These are phyloP conservation scores for Boletus rubroflammeus DNA, from an alignment of 768 basidiomycete genomes.

Conservation along the genomic window DNA sequence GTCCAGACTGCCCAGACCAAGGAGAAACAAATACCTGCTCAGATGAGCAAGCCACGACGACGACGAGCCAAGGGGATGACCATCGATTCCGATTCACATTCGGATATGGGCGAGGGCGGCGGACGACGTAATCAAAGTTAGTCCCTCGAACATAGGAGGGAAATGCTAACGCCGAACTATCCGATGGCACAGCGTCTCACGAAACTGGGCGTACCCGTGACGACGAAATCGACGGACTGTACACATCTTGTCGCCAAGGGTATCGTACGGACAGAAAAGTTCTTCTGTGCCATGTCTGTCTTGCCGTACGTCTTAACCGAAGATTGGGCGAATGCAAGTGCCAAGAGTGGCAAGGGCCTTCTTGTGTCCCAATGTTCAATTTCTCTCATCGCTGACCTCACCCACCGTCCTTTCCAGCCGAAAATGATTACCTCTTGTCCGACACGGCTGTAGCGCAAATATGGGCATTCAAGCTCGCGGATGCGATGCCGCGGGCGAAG, in stretches of 20 bases:
- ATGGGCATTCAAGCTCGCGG: slow-evolving; percentile 58
- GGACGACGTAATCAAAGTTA: slow-evolving; percentile 60
- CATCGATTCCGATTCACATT: too few species aligned
- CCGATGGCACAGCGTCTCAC: slow-evolving; percentile 45
- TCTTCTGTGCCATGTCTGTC: slow-evolving; percentile 68
- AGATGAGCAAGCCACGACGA: too few species aligned
- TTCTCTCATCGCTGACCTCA: not conserved
- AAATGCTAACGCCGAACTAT: not conserved
- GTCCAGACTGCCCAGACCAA: too few species aligned
- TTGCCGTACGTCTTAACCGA: slow-evolving; percentile 60
- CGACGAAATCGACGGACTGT: slow-evolving; percentile 58
- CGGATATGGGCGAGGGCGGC: too few species aligned
- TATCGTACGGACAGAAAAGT: slow-evolving; percentile 83
- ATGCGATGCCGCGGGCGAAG: slow-evolving; percentile 59
- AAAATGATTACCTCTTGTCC: slow-evolving; percentile 52
- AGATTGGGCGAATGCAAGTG: slow-evolving; percentile 65
- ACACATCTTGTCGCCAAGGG: slow-evolving; percentile 74
- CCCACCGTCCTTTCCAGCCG: slow-evolving; percentile 43
- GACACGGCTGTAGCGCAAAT: slow-evolving; percentile 65
- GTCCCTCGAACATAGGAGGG: not conserved
- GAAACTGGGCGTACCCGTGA: slow-evolving; percentile 64
- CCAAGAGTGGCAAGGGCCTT: slow-evolving; percentile 52
- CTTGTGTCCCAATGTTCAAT: slow-evolving; percentile 42
- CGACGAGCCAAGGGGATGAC: too few species aligned
- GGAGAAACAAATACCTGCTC: too few species aligned